Evolutionary conservation across 345 rosid species (phyloP).

Genomic region (Pelargonium nanum): DNA sequence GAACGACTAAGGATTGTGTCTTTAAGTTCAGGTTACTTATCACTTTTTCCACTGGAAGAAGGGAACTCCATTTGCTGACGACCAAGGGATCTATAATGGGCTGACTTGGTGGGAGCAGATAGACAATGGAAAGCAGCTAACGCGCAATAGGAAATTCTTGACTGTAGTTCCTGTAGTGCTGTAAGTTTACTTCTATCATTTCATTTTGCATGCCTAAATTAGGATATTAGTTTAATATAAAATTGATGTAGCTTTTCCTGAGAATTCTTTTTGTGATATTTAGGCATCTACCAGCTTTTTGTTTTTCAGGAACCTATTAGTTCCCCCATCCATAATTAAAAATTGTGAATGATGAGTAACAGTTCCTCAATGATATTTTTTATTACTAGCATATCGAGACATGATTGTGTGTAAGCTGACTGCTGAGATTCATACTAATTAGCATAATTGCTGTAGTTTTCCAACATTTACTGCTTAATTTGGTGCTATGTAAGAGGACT

Average conservation of each 20-base stretch:
- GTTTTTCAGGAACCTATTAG: neutral
- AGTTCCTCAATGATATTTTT: neutral
- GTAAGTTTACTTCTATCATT: slow-evolving; percentile 36
- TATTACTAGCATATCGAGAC: neutral
- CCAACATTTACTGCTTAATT: too few species aligned
- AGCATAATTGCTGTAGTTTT: neutral
- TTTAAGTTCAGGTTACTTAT: slow-evolving; percentile 58
- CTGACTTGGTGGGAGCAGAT: slow-evolving; percentile 99
- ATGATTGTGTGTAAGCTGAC: neutral
- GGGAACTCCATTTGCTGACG: slow-evolving; percentile 95
- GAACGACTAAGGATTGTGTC: slow-evolving; percentile 8
- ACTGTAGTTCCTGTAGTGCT: slow-evolving; percentile 89
- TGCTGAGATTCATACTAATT: neutral
- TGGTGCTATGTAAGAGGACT: too few species aligned
- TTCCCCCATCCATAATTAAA: neutral
- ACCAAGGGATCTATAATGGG: slow-evolving; percentile 91
- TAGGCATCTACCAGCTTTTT: too few species aligned
- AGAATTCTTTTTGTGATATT: neutral
- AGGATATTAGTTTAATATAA: neutral
- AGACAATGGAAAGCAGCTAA: slow-evolving; percentile 89
- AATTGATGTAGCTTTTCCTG: neutral
- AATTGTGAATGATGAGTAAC: neutral
- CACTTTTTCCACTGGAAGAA: slow-evolving; percentile 99
- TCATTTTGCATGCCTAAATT: neutral
- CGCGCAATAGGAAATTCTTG: slow-evolving; percentile 83